Evolutionary conservation across 352 stramenopile genomes (phyloP).

Genomic region (Globisporangium ultimum): DNA sequence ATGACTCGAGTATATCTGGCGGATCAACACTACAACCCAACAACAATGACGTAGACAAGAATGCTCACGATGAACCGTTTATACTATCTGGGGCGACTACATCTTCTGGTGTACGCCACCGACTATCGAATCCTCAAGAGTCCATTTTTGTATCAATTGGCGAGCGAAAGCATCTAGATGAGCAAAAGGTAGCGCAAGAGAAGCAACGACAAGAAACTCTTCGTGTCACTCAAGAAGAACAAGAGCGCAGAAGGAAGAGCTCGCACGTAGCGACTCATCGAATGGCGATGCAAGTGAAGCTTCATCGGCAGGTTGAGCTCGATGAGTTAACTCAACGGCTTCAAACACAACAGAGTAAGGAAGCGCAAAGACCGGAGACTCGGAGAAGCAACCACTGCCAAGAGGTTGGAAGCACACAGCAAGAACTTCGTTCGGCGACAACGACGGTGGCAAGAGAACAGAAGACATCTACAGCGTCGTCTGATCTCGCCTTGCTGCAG

Average conservation of each 20-base stretch:
- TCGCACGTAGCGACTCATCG: conserved; percentile 8
- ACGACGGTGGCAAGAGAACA: not conserved
- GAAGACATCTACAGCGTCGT: not conserved
- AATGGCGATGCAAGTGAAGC: conserved; percentile 38
- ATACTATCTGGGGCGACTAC: conserved; percentile 5
- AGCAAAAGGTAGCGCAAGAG: conserved; percentile 12
- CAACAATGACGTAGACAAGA: conserved; percentile 8
- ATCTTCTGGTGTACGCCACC: conserved; percentile 14
- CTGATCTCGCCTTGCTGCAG: conserved; percentile 10
- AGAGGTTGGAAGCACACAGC: not conserved
- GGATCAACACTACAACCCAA: not conserved
- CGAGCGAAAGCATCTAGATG: conserved; percentile 12
- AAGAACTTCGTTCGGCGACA: conserved; percentile 5
- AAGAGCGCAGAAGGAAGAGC: conserved; percentile 1
- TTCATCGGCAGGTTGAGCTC: conserved; percentile 42
- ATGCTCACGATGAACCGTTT: conserved; percentile 1
- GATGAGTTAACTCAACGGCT: conserved; percentile 19
- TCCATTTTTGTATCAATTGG: conserved; percentile 42
- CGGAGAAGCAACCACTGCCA: not conserved
- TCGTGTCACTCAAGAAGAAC: conserved; percentile 4
- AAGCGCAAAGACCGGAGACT: not conserved
- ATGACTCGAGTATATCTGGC: not conserved
- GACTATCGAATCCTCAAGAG: conserved; percentile 36
- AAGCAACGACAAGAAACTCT: conserved; percentile 1
- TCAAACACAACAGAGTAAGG: conserved; percentile 2